phyloP scores from a whole-genome alignment of 2,329 filamentous ascomycete species.

The Phialemoniopsis sp. region DNA sequence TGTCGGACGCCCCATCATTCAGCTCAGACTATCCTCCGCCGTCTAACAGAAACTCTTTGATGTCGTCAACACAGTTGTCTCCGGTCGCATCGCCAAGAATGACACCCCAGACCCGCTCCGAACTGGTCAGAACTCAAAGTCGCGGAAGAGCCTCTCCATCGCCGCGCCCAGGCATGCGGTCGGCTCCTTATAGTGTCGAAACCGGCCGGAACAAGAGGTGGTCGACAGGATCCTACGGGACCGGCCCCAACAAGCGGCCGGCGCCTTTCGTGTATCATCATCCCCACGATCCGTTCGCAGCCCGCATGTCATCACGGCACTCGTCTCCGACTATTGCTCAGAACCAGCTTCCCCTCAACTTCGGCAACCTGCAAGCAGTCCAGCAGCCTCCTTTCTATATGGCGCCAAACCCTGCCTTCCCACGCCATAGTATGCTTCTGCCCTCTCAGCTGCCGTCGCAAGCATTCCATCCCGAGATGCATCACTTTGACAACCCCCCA shows the following conservation, averaged over 20 bases:
- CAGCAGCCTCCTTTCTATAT: constrained; percentile 47
- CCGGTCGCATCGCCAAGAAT: constrained; percentile 68
- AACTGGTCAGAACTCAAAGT: constrained; percentile 60
- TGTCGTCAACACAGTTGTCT: constrained; percentile 67
- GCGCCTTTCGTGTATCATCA: constrained; percentile 61
- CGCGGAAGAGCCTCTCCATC: constrained; percentile 69
- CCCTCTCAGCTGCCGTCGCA: constrained; percentile 49
- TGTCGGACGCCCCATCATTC: constrained; percentile 66
- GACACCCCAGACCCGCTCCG: constrained; percentile 56
- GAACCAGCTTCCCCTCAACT: constrained; percentile 46
- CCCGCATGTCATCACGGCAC: constrained; percentile 49
- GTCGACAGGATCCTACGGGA: constrained; percentile 71
- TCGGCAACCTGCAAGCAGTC: constrained; percentile 49
- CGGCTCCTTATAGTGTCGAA: constrained; percentile 68
- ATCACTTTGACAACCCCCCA: constrained; percentile 54
- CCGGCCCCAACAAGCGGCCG: constrained; percentile 48
- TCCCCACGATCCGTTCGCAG: constrained; percentile 53
- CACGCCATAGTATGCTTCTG: constrained; percentile 56
- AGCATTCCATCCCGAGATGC: constrained; percentile 44
- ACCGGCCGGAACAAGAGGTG: constrained; percentile 66
- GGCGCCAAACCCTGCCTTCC: constrained; percentile 46
- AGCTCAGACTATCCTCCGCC: constrained; percentile 62
- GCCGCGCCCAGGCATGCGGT: constrained; percentile 62
- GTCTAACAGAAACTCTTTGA: constrained; percentile 65
- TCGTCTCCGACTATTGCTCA: constrained; percentile 44